Evolutionary conservation across 192 early-diverging fungal genomes (phyloP), one percentile per base, ranked within the genome.

Genomic region (Rhizophlyctis rosea): DNA sequence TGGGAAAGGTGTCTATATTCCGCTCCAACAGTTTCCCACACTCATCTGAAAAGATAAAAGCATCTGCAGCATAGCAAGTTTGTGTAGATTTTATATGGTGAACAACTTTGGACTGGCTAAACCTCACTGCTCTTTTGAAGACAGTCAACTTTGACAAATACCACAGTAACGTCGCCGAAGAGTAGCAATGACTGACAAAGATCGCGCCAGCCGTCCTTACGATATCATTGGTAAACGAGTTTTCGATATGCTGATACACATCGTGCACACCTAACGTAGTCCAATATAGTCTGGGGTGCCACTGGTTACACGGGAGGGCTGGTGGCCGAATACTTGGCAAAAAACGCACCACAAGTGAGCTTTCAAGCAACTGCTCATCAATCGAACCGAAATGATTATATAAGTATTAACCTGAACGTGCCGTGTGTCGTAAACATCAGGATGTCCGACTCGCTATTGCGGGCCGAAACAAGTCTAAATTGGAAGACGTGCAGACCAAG

Each of bases 281-380:
- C n/a, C n/a, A n/a, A n/a, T 53, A 14, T 30, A 65, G 63, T 65
- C 28, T 65, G 65, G 65, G 93, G 93, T 4, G 91, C 90, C 14
- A 88, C 90, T 4, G 87, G 93, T 27, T 94, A 93, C 69, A 93
- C 93, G 3, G 93, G 93, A 11, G 59, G 67, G 1, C 71, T 84
- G 28, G 82, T 88, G 24, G 85, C 81, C 33, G 88, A 90, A 71
- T 89, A 91, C 44, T 65, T 77, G 11, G 57, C 62, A 13, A 53
- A 65, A 9, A 78, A 79, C 32, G 69, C 78, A 5, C 80, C 79
- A 3, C 24, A 57, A 30, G 72, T 73, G 56, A 31, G 68, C 24
- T 27, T 69, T 4, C 13, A 5, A 31, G 4, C 4, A 13, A n/a
- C 3, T 23, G 21, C 32, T n/a, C n/a, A n/a, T n/a, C n/a, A n/a